Percentiles rank a stretch among this genome's conserved stretches.
phyloP scores from a whole-genome alignment of 2,329 filamentous ascomycete genomes.

The Stachybotrys elegans region DNA sequence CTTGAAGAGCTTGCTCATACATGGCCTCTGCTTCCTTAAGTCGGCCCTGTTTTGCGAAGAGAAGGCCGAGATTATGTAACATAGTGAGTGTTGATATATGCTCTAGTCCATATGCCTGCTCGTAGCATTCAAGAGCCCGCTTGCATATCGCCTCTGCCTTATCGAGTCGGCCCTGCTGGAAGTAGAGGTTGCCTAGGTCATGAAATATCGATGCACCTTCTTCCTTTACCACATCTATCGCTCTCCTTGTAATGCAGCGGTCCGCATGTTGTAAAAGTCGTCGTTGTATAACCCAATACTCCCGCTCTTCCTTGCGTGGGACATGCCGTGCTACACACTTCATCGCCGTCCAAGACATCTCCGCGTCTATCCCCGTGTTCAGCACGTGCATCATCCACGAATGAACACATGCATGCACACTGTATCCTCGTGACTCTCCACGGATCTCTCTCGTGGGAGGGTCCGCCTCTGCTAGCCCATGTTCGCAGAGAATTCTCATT shows the following conservation, averaged over 20 bases:
- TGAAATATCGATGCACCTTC: conserved; percentile 1
- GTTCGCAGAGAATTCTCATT: conserved; percentile 21
- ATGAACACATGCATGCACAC: conserved; percentile 28
- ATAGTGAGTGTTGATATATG: conserved; percentile 13
- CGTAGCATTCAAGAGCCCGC: conserved; percentile 12
- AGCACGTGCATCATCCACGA: conserved; percentile 22
- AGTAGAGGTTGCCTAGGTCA: conserved; percentile 16
- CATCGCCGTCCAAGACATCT: conserved; percentile 5
- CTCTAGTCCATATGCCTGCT: conserved; percentile 12
- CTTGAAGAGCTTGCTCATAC: conserved; percentile 11
- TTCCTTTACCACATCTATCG: not conserved
- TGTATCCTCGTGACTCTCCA: conserved; percentile 18
- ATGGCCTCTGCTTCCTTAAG: conserved; percentile 11
- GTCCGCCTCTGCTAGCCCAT: conserved; percentile 22
- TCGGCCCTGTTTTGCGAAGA: conserved; percentile 16
- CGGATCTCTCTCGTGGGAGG: conserved; percentile 3
- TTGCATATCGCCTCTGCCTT: conserved; percentile 19
- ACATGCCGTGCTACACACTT: conserved; percentile 9
- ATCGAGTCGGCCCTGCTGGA: conserved; percentile 13
- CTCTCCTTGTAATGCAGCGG: conserved; percentile 7
- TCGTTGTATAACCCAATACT: conserved; percentile 11
- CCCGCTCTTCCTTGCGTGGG: conserved; percentile 3
- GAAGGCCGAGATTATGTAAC: conserved; percentile 9
- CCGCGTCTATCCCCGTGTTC: conserved; percentile 10
- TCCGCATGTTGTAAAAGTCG: conserved; percentile 16